phyloP scores from a whole-genome alignment of 768 basidiomycete species.

The Suillus cothurnatus region DNA sequence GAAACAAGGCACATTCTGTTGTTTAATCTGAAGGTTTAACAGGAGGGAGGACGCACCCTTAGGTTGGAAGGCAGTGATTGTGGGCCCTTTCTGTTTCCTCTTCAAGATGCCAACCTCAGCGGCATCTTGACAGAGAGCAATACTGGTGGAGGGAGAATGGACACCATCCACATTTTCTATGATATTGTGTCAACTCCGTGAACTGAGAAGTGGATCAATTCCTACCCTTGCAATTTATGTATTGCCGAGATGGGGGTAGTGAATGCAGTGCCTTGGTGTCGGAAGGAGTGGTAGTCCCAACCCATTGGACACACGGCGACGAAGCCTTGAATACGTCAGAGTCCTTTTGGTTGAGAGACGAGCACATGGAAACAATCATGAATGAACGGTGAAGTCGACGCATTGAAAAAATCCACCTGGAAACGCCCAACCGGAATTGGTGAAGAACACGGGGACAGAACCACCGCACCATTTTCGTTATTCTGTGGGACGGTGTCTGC shows the following conservation, averaged over 20 bases:
- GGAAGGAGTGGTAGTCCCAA: neutral
- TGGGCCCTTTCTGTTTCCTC: neutral
- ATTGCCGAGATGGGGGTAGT: neutral
- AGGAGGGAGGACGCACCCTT: neutral
- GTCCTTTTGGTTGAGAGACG: neutral
- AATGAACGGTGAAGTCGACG: neutral
- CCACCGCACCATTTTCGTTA: neutral
- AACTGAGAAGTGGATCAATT: neutral
- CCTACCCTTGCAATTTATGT: neutral
- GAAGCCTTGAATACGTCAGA: neutral
- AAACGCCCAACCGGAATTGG: neutral
- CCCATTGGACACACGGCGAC: neutral
- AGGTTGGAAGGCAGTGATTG: neutral
- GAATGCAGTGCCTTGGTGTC: neutral
- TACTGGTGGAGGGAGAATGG: neutral
- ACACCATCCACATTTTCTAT: neutral
- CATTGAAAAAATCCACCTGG: neutral
- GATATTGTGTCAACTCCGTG: neutral
- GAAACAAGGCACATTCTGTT: neutral
- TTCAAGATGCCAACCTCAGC: neutral
- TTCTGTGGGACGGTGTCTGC: neutral
- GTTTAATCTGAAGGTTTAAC: neutral
- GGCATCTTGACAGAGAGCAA: neutral
- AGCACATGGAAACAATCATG: neutral
- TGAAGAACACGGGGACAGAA: neutral